Conservation (phyloP, 164 flowering plant species). For the Macadamia integrifolia region DNA sequence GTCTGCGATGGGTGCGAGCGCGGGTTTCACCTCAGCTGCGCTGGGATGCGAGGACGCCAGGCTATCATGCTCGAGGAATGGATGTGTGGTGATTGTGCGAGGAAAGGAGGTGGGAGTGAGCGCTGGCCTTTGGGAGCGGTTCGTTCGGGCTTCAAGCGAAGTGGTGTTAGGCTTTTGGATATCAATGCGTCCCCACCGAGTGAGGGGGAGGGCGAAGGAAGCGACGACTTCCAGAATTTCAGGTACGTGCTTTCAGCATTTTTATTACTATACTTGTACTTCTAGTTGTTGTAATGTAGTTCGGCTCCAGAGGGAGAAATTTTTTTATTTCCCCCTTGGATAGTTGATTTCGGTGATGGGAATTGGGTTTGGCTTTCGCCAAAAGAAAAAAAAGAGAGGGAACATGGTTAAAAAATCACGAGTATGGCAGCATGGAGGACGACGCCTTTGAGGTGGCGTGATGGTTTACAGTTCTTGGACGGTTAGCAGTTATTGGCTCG, state of each 20-base stretch:
- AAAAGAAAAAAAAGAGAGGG: too few relatives aligned
- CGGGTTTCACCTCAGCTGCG: slow-evolving; percentile 60
- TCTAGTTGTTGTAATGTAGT: background rate
- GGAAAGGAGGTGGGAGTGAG: slow-evolving; percentile 36
- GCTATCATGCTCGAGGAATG: slow-evolving; percentile 42
- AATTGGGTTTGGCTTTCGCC: too few relatives aligned
- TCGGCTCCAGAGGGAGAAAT: background rate
- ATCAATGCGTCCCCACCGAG: slow-evolving; percentile 77
- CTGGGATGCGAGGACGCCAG: slow-evolving; percentile 28
- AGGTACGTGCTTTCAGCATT: slow-evolving; percentile 24
- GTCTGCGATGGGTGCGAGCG: slow-evolving; percentile 86
- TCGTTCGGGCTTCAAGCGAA: slow-evolving; percentile 10
- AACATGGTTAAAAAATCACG: too few relatives aligned
- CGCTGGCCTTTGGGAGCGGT: slow-evolving; percentile 57
- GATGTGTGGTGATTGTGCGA: slow-evolving; percentile 50
- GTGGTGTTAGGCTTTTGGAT: slow-evolving; percentile 47
- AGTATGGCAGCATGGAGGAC: too few relatives aligned
- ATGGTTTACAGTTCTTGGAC: too few relatives aligned
- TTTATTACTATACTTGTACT: too few relatives aligned
- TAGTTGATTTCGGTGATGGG: background rate
- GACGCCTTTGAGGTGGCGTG: too few relatives aligned
- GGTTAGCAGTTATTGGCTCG: too few relatives aligned
- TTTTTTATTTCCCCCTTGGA: too few relatives aligned
- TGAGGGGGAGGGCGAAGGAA: slow-evolving; percentile 54
- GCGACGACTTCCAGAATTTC: slow-evolving; percentile 22